Conservation (phyloP, 2,329 filamentous ascomycete species). For the Hymenoscyphus fructigenus region DNA sequence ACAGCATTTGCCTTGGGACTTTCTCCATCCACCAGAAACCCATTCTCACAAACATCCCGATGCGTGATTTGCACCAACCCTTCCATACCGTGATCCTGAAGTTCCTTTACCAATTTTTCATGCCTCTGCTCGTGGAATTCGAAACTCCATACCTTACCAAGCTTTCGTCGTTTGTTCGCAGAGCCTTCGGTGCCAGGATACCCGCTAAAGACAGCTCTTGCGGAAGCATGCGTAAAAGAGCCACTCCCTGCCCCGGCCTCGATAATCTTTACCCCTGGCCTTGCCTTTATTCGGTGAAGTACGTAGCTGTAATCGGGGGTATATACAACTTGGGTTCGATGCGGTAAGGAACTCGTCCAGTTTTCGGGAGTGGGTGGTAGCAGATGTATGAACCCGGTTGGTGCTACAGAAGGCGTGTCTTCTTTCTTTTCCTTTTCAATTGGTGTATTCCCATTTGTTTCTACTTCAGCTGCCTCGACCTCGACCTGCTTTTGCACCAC, state of each 20-base stretch:
- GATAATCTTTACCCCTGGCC: conserved; percentile 71
- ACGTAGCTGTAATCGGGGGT: conserved; percentile 86
- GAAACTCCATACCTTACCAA: conserved; percentile 76
- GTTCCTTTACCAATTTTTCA: conserved; percentile 66
- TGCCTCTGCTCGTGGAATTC: conserved; percentile 77
- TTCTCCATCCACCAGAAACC: conserved; percentile 59
- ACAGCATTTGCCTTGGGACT: conserved; percentile 67
- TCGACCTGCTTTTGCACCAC: neutral
- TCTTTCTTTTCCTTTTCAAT: conserved; percentile 34
- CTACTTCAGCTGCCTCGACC: conserved; percentile 32
- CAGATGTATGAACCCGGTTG: conserved; percentile 74
- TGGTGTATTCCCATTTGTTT: conserved; percentile 33
- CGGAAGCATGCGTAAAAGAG: conserved; percentile 79
- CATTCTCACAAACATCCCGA: conserved; percentile 74
- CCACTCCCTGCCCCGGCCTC: conserved; percentile 82
- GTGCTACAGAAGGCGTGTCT: conserved; percentile 47
- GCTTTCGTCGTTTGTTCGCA: conserved; percentile 39
- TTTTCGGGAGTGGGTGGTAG: conserved; percentile 77
- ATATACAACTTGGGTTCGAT: conserved; percentile 84
- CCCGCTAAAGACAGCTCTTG: conserved; percentile 73
- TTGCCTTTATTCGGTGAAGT: conserved; percentile 70
- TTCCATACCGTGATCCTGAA: conserved; percentile 65
- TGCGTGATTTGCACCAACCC: conserved; percentile 70
- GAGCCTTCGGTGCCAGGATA: conserved; percentile 48
- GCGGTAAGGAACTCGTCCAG: conserved; percentile 78